Evolutionary conservation across 768 basidiomycete species (phyloP), one percentile per base, ranked within the genome.

Genomic region (Gelatoporia subvermispora): DNA sequence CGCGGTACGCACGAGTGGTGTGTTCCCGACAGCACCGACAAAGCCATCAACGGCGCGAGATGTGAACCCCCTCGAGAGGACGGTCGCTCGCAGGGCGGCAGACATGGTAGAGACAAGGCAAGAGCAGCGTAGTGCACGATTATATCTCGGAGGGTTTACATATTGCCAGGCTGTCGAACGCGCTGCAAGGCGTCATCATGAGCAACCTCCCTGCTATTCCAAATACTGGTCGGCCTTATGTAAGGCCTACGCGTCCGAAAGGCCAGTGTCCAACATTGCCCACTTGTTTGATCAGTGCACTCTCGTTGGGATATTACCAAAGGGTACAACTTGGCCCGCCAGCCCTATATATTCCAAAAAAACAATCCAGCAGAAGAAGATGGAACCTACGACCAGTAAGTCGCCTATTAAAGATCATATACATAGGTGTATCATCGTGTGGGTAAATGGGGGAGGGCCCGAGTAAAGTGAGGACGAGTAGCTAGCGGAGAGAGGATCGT

Each of bases 21-120:
- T 98, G 68, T 93, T 93, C 53, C 94, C 95, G 38, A 98, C 78
- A 22, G 93, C 84, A 4, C 85, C 91, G 9, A 78, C 81, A 68
- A 98, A 93, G 40, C 94, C 91, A 46, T 86, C 70, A 21, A 84
- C 85, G 16, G 74, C 37, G 17, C 60, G 57, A 15, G 64, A 61
- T 2, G 65, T 63, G 56, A 68, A 67, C 1, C 50, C 50, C 43
- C 65, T 60, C 15, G 57, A 42, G 28, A 61, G 45, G n/a, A 47
- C 47, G 41, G 49, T 51, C 8, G 56, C 49, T 23, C 51, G 51
- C 31, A 58, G 42, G 10, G 52, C 52, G 15, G 48, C 48, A 21
- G 50, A 52, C 62, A 61, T 63, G 50, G 53, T 55, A 51, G 47
- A 45, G 22, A 21, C 35, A 39, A 41, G 43, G 45, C 21, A 18